These are phyloP conservation scores for Fusarium fracticaudum DNA, from an alignment of 2,329 filamentous ascomycete species.

Conservation along the genomic window DNA sequence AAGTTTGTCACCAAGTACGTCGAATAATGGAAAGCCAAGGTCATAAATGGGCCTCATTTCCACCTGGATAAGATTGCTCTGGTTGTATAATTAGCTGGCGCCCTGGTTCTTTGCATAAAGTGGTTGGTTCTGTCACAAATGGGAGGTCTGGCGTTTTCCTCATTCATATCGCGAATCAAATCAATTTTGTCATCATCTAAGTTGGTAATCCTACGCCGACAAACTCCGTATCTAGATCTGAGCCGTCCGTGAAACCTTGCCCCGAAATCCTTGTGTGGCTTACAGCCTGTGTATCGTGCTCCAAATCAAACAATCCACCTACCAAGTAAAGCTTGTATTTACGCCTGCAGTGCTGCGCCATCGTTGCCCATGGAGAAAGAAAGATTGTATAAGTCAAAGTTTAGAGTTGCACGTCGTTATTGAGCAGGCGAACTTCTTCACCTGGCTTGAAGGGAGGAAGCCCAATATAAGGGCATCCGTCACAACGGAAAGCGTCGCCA, in stretches of 20 bases:
- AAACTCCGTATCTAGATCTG: constrained; percentile 39
- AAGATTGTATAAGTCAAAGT: not conserved
- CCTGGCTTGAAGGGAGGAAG: constrained; percentile 96
- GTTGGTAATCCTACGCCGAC: constrained; percentile 35
- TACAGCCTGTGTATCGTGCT: constrained; percentile 31
- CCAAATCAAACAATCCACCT: constrained; percentile 28
- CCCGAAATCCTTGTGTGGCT: constrained; percentile 26
- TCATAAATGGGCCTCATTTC: not conserved
- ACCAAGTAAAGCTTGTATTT: constrained; percentile 32
- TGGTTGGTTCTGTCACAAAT: constrained; percentile 17
- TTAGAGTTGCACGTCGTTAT: constrained; percentile 85
- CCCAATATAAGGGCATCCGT: constrained; percentile 82
- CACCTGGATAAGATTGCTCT: not conserved
- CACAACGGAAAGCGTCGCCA: constrained; percentile 87
- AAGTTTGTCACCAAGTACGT: constrained; percentile 47
- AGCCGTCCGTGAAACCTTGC: constrained; percentile 37
- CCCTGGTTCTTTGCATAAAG: constrained; percentile 30
- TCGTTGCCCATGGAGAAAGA: constrained; percentile 23
- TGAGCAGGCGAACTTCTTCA: constrained; percentile 88
- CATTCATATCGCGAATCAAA: constrained; percentile 21
- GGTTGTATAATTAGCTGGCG: constrained; percentile 22
- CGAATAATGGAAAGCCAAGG: constrained; percentile 4
- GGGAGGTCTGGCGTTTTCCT: constrained; percentile 33
- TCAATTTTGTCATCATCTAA: constrained; percentile 38
- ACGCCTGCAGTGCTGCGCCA: constrained; percentile 39